Evolutionary conservation across 768 basidiomycete species (phyloP), one percentile per base, ranked within the genome.

Genomic region (Mrakia blollopis): DNA sequence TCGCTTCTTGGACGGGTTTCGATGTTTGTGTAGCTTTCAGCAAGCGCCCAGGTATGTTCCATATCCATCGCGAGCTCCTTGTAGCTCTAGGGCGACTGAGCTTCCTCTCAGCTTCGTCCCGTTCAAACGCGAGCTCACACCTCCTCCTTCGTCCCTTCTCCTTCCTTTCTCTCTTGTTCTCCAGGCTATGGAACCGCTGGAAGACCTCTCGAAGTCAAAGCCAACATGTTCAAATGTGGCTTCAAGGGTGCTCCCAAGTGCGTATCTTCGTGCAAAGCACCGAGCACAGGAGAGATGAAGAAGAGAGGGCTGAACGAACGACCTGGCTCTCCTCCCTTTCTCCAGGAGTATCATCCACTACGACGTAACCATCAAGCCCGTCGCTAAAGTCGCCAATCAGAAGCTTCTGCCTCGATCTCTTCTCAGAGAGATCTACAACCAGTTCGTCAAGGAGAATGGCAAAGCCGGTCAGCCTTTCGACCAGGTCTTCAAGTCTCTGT

Each of bases 151-250:
- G 16, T 21, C 23, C 63, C 16, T 30, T 39, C 63, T 50, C 2
- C 47, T 7, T 50, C 13, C 47, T 2, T 50, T 50, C 47, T 6
- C 39, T 41, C 11, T 41, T 41, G 5, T 41, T 11, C 63, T 28
- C 3, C 63, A 65, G 63, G 63, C 8, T 65, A 35, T 16, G 63
- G 63, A 14, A 65, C 63, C 8, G 63, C 63, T 37, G 63, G 63
- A 35, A 0, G 63, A 65, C 30, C 63, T 1, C 63, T 65, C 30
- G 35, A 65, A 23, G 63, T 65, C 18, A 37, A 18, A 23, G 63
- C 63, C 35, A 65, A 65, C 63, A 65, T 65, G 63, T 65, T 65
- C 63, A 65, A 65, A 35, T 30, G 32, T 37, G 63, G 63, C 63
- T 65, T 65, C 63, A 30, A 65, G 63, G 63, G 63, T 8, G 63